These are phyloP conservation scores for Myxozyma melibiosi DNA, from an alignment of 805 yeast genomes.

Conservation along the genomic window DNA sequence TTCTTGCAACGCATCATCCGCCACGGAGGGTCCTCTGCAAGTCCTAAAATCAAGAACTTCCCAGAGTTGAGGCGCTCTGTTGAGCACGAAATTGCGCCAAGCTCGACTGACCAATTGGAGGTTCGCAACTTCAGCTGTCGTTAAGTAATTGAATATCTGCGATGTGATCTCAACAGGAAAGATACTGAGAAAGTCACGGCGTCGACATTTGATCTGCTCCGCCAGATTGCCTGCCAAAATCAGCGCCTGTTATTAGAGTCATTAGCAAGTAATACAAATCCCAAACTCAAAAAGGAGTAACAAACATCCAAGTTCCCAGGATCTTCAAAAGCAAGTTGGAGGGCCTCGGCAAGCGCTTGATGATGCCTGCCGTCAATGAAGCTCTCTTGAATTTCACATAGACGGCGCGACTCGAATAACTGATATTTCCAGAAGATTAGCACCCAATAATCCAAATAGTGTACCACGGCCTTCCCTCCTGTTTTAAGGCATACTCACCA, in stretches of 20 bases:
- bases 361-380: too few species aligned
- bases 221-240: background rate
- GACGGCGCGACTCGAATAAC: too few species aligned
- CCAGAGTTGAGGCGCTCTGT: background rate
- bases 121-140: background rate
- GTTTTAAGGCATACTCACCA: too few species aligned
- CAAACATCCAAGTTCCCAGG: too few species aligned
- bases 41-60: constrained; percentile 1
- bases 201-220: background rate
- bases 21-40: constrained; percentile 2
- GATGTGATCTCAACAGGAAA: background rate
- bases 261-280: too few species aligned
- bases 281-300: too few species aligned
- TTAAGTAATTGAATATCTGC: background rate
- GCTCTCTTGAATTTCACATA: too few species aligned
- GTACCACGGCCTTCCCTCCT: too few species aligned
- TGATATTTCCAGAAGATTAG: too few species aligned
- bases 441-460: too few species aligned
- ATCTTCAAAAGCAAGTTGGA: too few species aligned
- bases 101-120: background rate
- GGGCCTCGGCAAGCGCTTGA: too few species aligned
- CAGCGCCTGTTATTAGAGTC: background rate
- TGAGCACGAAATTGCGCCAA: background rate
- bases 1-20: constrained; percentile 3
- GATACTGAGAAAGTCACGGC: background rate